Evolutionary conservation across 306 rosid genomes (phyloP).

Genomic region (Rosa persica): DNA sequence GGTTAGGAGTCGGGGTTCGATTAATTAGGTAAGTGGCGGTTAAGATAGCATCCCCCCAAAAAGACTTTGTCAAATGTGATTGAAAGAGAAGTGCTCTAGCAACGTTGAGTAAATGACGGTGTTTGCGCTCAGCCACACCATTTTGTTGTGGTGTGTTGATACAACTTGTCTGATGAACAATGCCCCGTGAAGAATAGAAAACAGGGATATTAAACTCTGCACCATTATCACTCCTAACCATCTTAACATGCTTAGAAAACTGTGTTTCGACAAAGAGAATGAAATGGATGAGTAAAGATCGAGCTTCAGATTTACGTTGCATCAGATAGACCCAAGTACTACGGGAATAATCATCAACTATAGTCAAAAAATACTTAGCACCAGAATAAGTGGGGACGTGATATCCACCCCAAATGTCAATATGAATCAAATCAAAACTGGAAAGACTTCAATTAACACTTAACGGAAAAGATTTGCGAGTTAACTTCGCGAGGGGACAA

Average conservation of each 20-base stretch:
- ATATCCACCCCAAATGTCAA: neutral
- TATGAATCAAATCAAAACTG: neutral
- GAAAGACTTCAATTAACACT: neutral
- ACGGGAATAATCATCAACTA: neutral
- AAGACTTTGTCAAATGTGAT: neutral
- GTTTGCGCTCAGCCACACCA: slow-evolving; percentile 1
- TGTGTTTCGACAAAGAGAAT: neutral
- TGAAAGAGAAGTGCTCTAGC: neutral
- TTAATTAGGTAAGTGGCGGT: slow-evolving; percentile 3
- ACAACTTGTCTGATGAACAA: slow-evolving; percentile 6
- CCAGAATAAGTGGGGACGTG: neutral
- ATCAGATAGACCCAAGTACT: neutral
- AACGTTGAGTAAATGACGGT: neutral
- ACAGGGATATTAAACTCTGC: neutral
- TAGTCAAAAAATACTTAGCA: neutral
- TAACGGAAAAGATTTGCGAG: neutral
- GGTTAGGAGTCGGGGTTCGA: neutral
- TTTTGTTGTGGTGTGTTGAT: slow-evolving; percentile 10
- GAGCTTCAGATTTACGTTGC: neutral
- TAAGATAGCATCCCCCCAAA: slow-evolving; percentile 2
- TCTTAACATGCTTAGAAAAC: neutral
- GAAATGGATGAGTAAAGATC: neutral
- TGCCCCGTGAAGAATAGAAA: neutral
- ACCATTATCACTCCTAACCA: neutral
- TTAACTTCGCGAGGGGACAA: too few relatives aligned